Conservation (phyloP, 2,329 filamentous ascomycete species). For the Fusarium mexicanum region DNA sequence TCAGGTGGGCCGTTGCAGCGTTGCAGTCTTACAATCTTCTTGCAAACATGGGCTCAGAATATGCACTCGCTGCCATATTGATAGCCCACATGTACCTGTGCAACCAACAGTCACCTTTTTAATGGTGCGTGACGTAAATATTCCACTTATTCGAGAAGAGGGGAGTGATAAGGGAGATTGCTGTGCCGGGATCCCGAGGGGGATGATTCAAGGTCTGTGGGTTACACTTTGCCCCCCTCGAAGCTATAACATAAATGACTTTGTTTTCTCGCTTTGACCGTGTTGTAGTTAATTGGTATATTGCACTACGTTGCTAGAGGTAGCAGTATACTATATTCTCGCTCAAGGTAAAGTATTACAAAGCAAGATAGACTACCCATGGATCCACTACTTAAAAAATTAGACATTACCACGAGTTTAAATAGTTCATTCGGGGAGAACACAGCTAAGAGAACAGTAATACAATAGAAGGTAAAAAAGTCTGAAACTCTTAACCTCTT, state of each 20-base stretch:
- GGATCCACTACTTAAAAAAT: too few relatives aligned
- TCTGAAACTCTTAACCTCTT: background rate
- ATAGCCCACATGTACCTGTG: background rate
- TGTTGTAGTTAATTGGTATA: rapidly evolving
- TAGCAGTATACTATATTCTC: too few relatives aligned
- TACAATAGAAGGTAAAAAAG: background rate
- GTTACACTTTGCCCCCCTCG: background rate
- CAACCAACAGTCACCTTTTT: background rate
- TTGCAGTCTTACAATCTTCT: background rate
- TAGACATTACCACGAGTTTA: too few relatives aligned
- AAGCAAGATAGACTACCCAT: too few relatives aligned
- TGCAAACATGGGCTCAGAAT: background rate
- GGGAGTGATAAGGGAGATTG: background rate
- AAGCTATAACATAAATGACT: background rate
- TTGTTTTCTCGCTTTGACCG: rapidly evolving
- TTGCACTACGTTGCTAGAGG: too few relatives aligned
- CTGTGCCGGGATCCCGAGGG: background rate
- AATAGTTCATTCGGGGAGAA: too few relatives aligned
- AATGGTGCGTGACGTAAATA: background rate
- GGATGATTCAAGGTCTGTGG: background rate
- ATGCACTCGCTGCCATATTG: background rate
- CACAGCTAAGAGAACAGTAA: too few relatives aligned
- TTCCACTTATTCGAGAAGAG: background rate
- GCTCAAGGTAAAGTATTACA: too few relatives aligned
- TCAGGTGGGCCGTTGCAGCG: background rate